Conservation (phyloP, 2,329 filamentous ascomycete species). For the Cladophialophora exuberans region DNA sequence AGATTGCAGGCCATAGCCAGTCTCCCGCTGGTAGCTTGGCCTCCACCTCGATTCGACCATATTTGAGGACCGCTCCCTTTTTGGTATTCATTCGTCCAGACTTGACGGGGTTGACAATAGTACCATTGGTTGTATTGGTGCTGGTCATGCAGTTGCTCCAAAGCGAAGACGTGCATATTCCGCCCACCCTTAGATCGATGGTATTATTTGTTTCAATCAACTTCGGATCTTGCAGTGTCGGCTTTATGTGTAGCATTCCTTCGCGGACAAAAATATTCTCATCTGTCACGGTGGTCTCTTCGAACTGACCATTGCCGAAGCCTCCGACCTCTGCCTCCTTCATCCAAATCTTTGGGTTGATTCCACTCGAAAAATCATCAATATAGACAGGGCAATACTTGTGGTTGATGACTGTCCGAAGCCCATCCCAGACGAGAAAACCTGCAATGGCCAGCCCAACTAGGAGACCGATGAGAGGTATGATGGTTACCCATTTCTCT, state of each 20-base stretch:
- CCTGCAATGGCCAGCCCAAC: constrained; percentile 70
- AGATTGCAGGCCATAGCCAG: constrained; percentile 90
- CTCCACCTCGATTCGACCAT: constrained; percentile 78
- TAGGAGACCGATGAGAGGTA: constrained; percentile 72
- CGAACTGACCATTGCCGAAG: constrained; percentile 74
- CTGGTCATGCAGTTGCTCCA: constrained; percentile 66
- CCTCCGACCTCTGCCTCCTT: constrained; percentile 65
- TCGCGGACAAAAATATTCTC: constrained; percentile 76
- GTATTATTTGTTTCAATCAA: constrained; percentile 68
- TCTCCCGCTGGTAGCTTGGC: constrained; percentile 77
- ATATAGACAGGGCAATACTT: constrained; percentile 71
- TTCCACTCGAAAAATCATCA: constrained; percentile 65
- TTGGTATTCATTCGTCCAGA: constrained; percentile 80
- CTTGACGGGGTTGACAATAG: constrained; percentile 75
- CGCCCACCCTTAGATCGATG: constrained; percentile 68
- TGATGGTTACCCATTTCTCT: constrained; percentile 85
- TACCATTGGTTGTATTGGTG: constrained; percentile 80
- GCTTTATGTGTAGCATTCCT: constrained; percentile 73
- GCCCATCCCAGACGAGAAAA: constrained; percentile 75
- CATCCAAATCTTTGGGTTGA: constrained; percentile 63
- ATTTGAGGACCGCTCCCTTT: constrained; percentile 72
- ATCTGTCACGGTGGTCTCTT: constrained; percentile 71
- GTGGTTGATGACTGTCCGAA: constrained; percentile 72
- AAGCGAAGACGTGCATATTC: constrained; percentile 67
- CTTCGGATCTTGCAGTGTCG: constrained; percentile 72